Evolutionary conservation across 2,329 filamentous ascomycete species (phyloP).

Genomic region (Trichophyton rubrum): DNA sequence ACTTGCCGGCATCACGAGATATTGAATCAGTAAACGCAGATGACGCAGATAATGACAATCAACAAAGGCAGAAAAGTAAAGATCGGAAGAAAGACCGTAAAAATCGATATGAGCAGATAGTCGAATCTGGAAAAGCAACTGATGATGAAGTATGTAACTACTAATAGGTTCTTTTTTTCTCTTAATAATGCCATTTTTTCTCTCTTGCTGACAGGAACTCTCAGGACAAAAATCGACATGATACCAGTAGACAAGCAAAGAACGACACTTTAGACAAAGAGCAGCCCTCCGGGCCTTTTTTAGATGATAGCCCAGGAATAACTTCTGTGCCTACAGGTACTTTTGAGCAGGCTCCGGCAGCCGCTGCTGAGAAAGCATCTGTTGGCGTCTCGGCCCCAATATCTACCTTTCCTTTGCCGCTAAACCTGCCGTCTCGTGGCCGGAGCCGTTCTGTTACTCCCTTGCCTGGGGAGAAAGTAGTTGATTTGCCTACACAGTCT

Average conservation of each 20-base stretch:
- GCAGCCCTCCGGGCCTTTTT: constrained; percentile 43
- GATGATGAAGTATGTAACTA: constrained; percentile 27
- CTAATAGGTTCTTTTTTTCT: background rate
- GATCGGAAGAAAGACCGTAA: constrained; percentile 23
- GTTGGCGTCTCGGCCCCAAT: constrained; percentile 5
- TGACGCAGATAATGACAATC: constrained; percentile 17
- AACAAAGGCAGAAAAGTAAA: constrained; percentile 16
- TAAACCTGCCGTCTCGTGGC: constrained; percentile 1
- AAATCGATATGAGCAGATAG: constrained; percentile 27
- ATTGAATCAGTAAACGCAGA: constrained; percentile 28
- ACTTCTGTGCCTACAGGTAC: constrained; percentile 34
- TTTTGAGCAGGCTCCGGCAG: constrained; percentile 28
- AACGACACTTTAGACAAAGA: background rate
- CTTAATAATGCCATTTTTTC: constrained; percentile 3
- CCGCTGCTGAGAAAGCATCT: constrained; percentile 14
- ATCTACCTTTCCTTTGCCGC: constrained; percentile 11
- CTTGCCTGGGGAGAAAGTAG: constrained; percentile 19
- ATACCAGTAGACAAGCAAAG: background rate
- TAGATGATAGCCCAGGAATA: constrained; percentile 52
- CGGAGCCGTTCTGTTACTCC: constrained; percentile 28
- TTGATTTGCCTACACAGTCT: constrained; percentile 21
- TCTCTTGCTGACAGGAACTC: constrained; percentile 3
- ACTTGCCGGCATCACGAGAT: constrained; percentile 37
- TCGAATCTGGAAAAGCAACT: constrained; percentile 9
- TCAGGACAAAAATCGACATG: background rate